Conservation (phyloP, 2,329 filamentous ascomycete species). For the Drechslerella stenobrocha region DNA sequence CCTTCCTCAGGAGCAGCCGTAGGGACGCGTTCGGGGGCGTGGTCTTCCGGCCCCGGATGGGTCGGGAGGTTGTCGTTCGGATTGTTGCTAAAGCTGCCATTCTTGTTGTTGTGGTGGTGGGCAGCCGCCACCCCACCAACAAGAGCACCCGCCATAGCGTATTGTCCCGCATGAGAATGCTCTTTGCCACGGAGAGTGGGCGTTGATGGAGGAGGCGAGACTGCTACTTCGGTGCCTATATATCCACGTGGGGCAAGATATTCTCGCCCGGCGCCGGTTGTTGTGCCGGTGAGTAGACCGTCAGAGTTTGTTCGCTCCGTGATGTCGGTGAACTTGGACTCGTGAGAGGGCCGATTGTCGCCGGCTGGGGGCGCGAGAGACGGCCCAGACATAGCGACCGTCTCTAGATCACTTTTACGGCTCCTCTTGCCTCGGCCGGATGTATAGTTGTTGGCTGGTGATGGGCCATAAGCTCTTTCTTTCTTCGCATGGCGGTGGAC, state of each 20-base stretch:
- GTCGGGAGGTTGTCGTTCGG: slow-evolving; percentile 20
- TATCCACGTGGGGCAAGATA: slow-evolving; percentile 44
- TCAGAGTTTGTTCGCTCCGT: slow-evolving; percentile 37
- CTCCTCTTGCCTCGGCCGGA: slow-evolving; percentile 30
- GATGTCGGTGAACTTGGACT: slow-evolving; percentile 44
- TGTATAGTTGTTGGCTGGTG: slow-evolving; percentile 47
- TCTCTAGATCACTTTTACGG: slow-evolving; percentile 28
- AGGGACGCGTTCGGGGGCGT: slow-evolving; percentile 29
- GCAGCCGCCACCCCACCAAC: slow-evolving; percentile 31
- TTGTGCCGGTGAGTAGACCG: slow-evolving; percentile 24
- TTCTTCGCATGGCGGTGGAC: slow-evolving; percentile 40
- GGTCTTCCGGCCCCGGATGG: slow-evolving; percentile 33
- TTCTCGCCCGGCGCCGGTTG: slow-evolving; percentile 19
- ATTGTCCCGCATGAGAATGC: slow-evolving; percentile 35
- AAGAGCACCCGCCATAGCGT: slow-evolving; percentile 39
- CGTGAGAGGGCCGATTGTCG: slow-evolving; percentile 34
- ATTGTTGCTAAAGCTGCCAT: neutral
- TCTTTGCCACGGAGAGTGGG: slow-evolving; percentile 24
- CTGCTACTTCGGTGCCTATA: slow-evolving; percentile 13
- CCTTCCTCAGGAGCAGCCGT: slow-evolving; percentile 5
- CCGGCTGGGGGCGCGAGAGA: slow-evolving; percentile 25
- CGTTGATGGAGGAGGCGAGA: slow-evolving; percentile 18
- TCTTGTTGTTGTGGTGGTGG: slow-evolving; percentile 39
- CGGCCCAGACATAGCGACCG: slow-evolving; percentile 19
- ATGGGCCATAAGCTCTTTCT: slow-evolving; percentile 49